Evolutionary conservation across 208 protist genomes (phyloP), one percentile per base, ranked within the genome.

Genomic region (Trypanosoma melophagium): DNA sequence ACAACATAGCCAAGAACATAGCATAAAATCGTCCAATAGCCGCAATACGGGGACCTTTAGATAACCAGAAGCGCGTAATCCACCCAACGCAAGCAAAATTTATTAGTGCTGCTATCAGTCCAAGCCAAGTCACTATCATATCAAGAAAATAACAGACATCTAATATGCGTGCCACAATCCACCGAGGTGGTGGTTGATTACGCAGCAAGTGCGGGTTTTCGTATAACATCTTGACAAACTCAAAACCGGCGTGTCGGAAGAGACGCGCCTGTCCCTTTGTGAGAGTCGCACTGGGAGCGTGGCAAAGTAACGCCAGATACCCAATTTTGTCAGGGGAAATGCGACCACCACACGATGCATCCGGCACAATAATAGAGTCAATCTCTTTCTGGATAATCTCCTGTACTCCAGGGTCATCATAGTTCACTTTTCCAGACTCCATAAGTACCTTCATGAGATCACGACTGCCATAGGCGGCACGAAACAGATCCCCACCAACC

Each of bases 21-120:
- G 53, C 76, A 82, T 49, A 92, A 72, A 62, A 93, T 90, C 7
- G 86, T 90, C 80, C 82, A 91, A 71, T 89, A 89, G 13, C 82
- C 83, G 63, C 89, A 85, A 64, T 53, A 47, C 21, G 61, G 24
- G 13, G 66, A 47, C 0, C 41, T 49, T 19, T 62, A 74, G 12
- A 50, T 49, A 90, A 81, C 86, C 89, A 94, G 49, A 63, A 75
- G 50, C 87, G 74, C 1, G 78, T 64, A 21, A 79, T 64, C 87
- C 89, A 93, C 28, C 79, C 63, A 42, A 82, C 54, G 53, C 74
- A 79, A 0, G 67, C 76, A 47, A 79, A 61, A 56, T 87, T 85
- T 24, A 84, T 24, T 52, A 90, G 53, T 22, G 78, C 56, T 0
- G 80, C 63, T 38, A 90, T 54, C 5, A 95, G 65, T 12, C 79